phyloP scores from a whole-genome alignment of 352 stramenopile genomes.

The Thraustotheca clavata region DNA sequence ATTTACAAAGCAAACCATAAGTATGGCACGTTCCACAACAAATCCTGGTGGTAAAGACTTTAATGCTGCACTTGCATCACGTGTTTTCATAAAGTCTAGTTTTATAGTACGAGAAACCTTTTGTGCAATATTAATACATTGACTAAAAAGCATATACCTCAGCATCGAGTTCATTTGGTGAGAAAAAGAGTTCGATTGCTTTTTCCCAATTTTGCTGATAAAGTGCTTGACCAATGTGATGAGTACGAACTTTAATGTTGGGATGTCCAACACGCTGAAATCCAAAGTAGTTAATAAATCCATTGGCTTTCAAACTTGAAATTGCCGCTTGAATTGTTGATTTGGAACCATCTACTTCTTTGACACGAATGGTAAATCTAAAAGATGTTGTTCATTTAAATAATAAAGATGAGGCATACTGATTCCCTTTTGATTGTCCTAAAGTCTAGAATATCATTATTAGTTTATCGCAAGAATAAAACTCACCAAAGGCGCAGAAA shows the following conservation, averaged over 20 bases:
- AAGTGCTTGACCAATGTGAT: slow-evolving; percentile 67
- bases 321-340: slow-evolving; percentile 26
- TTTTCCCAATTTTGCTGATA: slow-evolving; percentile 50
- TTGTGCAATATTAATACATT: not conserved
- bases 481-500: slow-evolving; percentile 37
- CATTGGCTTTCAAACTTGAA: slow-evolving; percentile 26
- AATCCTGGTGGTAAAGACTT: slow-evolving; percentile 42
- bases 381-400: too few relatives aligned
- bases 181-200: slow-evolving; percentile 41
- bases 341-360: slow-evolving; percentile 24
- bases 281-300: slow-evolving; percentile 79
- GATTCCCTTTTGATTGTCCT: slow-evolving; percentile 45
- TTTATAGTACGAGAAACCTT: slow-evolving; percentile 34
- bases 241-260: slow-evolving; percentile 32
- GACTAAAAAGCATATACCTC: not conserved
- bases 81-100: slow-evolving; percentile 32
- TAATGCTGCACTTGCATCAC: slow-evolving; percentile 43
- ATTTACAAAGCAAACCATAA: too few relatives aligned
- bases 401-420: slow-evolving; percentile 20
- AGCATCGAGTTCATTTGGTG: slow-evolving; percentile 17
- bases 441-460: slow-evolving; percentile 26
- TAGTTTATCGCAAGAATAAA: not conserved
- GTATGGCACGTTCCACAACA: slow-evolving; percentile 42
- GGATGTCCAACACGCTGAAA: slow-evolving; percentile 64
- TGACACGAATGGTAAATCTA: slow-evolving; percentile 49